phyloP scores from a whole-genome alignment of 257 asterid species.

The Solanum corneliomulleri region DNA sequence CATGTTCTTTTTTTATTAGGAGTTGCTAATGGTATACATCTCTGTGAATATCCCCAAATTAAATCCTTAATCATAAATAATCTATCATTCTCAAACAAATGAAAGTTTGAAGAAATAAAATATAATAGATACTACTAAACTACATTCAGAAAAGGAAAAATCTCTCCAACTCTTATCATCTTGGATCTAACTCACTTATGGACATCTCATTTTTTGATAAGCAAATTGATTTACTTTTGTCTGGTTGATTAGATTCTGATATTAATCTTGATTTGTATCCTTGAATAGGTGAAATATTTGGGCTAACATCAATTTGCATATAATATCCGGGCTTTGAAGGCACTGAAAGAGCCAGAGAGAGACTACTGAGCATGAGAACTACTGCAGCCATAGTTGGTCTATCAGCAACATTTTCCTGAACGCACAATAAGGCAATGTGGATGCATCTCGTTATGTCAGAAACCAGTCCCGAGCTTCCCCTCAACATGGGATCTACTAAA shows the following conservation, averaged over 20 bases:
- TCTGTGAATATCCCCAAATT: background rate
- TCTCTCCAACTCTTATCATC: background rate
- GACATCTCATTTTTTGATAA: background rate
- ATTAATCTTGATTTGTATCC: background rate
- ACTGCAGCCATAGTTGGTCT: constrained; percentile 24
- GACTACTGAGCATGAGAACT: constrained; percentile 15
- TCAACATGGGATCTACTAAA: background rate
- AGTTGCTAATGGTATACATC: background rate
- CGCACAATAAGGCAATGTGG: constrained; percentile 19
- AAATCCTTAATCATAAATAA: background rate
- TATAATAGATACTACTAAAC: too few species aligned
- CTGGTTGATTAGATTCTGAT: background rate
- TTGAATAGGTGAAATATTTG: background rate
- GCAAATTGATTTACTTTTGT: background rate
- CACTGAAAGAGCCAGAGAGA: constrained; percentile 1
- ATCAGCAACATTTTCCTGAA: constrained; percentile 7
- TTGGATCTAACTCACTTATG: background rate
- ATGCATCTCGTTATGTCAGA: constrained; percentile 9
- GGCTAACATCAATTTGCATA: background rate
- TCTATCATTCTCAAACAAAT: background rate
- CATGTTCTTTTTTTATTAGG: background rate
- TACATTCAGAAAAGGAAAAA: background rate
- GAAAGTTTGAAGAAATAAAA: background rate
- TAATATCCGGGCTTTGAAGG: constrained; percentile 14
- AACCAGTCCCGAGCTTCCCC: background rate